A percentile compares a stretch with the other conserved stretches of the same genome.
phyloP scores from a whole-genome alignment of 768 basidiomycete genomes.

The Rhodocollybia butyracea region DNA sequence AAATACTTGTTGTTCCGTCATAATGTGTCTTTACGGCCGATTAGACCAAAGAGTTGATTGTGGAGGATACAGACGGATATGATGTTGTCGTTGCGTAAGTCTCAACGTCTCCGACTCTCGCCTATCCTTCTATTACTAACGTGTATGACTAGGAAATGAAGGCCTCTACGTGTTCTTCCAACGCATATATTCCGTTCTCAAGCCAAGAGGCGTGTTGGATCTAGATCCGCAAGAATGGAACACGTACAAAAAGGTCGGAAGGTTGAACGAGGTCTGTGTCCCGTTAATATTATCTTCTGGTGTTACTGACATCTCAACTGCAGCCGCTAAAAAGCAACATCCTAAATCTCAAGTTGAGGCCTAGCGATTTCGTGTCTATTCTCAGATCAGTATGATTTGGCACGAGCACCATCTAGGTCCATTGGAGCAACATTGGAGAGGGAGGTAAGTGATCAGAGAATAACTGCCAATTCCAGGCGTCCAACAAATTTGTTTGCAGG shows the following conservation, averaged over 20 bases:
- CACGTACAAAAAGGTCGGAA: no score
- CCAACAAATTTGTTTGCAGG: no score
- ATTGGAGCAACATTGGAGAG: slow-evolving; percentile 57
- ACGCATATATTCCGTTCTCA: slow-evolving; percentile 53
- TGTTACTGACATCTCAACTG: slow-evolving; percentile 55
- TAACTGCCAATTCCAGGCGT: no score
- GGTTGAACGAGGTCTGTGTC: no score
- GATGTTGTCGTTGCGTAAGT: slow-evolving; percentile 80
- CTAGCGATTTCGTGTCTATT: no score
- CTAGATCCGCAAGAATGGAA: slow-evolving; percentile 87
- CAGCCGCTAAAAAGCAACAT: slow-evolving; percentile 66
- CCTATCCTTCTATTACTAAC: neutral
- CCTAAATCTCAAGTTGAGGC: no score
- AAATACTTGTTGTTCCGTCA: slow-evolving; percentile 61
- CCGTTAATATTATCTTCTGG: slow-evolving; percentile 62
- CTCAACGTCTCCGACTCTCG: neutral
- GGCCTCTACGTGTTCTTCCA: slow-evolving; percentile 66
- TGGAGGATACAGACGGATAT: no score
- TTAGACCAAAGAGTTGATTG: slow-evolving; percentile 57
- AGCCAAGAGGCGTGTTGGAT: slow-evolving; percentile 63
- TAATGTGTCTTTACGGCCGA: slow-evolving; percentile 75
- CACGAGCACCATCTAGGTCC: slow-evolving; percentile 28
- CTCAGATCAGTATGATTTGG: slow-evolving; percentile 26
- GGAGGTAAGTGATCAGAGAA: no score
- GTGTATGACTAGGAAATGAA: slow-evolving; percentile 66